A percentile compares a stretch with the other conserved stretches of the same genome.
These are phyloP conservation scores for Nidula niveotomentosa DNA, from an alignment of 1,284 basidiomycete species.

Conservation along the genomic window DNA sequence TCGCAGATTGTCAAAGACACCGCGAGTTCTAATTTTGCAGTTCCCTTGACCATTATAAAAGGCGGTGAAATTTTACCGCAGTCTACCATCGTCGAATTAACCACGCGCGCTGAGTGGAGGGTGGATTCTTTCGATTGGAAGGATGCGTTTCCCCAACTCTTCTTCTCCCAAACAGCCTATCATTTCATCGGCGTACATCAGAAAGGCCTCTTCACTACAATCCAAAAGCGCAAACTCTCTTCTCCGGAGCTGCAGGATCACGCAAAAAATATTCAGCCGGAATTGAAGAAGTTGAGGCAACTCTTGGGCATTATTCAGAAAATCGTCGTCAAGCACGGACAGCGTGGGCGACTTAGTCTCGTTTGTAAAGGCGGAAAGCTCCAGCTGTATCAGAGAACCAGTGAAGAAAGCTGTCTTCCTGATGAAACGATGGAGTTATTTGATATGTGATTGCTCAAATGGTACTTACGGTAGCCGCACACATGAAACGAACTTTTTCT, in stretches of 20 bases:
- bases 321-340: conserved; percentile 41
- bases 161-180: conserved; percentile 54
- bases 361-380: conserved; percentile 41
- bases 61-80: conserved; percentile 43
- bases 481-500: too few relatives aligned
- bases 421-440: conserved; percentile 37
- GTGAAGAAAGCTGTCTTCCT: conserved; percentile 36
- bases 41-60: conserved; percentile 33
- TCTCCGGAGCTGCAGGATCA: conserved; percentile 29
- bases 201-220: conserved; percentile 40
- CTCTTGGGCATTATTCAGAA: conserved; percentile 38
- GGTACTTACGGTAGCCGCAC: too few relatives aligned
- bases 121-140: conserved; percentile 38
- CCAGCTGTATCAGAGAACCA: conserved; percentile 39
- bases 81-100: conserved; percentile 44
- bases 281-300: conserved; percentile 38
- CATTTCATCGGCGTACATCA: conserved; percentile 49
- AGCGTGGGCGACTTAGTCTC: conserved; percentile 41
- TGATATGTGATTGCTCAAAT: not conserved
- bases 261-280: conserved; percentile 26
- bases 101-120: conserved; percentile 36
- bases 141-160: conserved; percentile 49
- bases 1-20: not conserved
- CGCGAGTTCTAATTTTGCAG: conserved; percentile 1
- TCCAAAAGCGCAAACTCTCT: conserved; percentile 38